Percentiles rank a stretch among this genome's conserved stretches.
Evolutionary conservation across 1,284 basidiomycete species (phyloP).

Genomic region (Leccinum insigne): DNA sequence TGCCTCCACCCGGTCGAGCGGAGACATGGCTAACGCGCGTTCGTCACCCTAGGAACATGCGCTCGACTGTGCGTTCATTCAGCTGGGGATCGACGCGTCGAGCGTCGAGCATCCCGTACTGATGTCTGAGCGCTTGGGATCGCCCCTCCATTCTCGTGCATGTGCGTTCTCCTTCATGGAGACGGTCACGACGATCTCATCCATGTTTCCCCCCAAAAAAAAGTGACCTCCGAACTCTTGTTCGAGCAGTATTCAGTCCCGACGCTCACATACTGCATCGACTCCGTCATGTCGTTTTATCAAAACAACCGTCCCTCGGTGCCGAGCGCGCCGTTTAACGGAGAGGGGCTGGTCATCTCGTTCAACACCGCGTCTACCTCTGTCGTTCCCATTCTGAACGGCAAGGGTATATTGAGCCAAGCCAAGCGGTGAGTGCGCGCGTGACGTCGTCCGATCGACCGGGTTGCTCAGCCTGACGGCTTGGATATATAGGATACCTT

Average conservation of each 20-base stretch:
- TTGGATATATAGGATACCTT: slow-evolving; percentile 70
- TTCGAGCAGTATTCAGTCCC: slow-evolving; percentile 95
- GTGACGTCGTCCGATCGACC: background rate
- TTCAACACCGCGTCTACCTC: slow-evolving; percentile 88
- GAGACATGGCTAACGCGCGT: slow-evolving; percentile 2
- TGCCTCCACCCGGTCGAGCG: background rate
- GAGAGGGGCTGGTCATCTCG: slow-evolving; percentile 82
- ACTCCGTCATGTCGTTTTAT: slow-evolving; percentile 92
- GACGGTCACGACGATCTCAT: background rate
- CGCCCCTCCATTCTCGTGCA: slow-evolving; percentile 87
- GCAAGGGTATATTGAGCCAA: slow-evolving; percentile 78
- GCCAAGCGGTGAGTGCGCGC: slow-evolving; percentile 69
- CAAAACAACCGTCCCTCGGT: slow-evolving; percentile 55
- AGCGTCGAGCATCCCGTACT: slow-evolving; percentile 89
- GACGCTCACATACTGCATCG: slow-evolving; percentile 86
- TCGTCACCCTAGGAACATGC: slow-evolving; percentile 77
- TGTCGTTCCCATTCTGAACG: slow-evolving; percentile 82
- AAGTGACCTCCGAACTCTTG: slow-evolving; percentile 90
- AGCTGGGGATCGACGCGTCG: slow-evolving; percentile 80
- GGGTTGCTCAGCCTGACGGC: slow-evolving; percentile 5
- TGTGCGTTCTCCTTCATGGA: slow-evolving; percentile 48
- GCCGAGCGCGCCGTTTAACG: slow-evolving; percentile 38
- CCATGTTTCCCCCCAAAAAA: background rate
- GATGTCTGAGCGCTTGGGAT: slow-evolving; percentile 93
- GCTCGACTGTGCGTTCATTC: slow-evolving; percentile 90